phyloP scores from a whole-genome alignment of 306 rosid species.

The Biancaea sappan region DNA sequence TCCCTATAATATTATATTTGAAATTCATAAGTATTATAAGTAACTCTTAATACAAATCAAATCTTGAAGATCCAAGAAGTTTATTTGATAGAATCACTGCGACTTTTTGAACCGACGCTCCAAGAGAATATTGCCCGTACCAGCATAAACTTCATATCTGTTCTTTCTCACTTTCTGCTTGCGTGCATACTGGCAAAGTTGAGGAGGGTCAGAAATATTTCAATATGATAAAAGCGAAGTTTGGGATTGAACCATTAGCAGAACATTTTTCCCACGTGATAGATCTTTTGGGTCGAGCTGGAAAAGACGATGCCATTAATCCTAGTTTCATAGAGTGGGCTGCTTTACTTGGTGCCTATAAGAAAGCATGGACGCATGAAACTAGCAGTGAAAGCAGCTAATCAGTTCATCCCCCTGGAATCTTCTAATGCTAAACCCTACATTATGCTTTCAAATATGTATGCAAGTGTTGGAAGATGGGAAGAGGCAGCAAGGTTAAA shows the following conservation, averaged over 20 bases:
- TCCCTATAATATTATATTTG: too few relatives aligned
- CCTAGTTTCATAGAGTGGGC: constrained; percentile 83
- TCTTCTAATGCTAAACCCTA: constrained; percentile 73
- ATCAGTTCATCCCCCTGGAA: constrained; percentile 59
- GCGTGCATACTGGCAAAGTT: constrained; percentile 82
- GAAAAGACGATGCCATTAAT: constrained; percentile 71
- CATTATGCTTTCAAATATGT: constrained; percentile 67
- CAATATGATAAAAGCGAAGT: constrained; percentile 73
- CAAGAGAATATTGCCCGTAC: too few relatives aligned
- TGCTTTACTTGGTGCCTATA: constrained; percentile 80
- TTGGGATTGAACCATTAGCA: constrained; percentile 68
- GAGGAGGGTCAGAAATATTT: constrained; percentile 74
- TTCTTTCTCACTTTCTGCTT: constrained; percentile 77
- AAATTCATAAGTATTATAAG: too few relatives aligned
- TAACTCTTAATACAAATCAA: too few relatives aligned
- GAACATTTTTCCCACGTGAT: constrained; percentile 84
- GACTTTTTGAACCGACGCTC: too few relatives aligned
- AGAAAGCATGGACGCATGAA: constrained; percentile 79
- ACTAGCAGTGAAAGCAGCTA: constrained; percentile 75
- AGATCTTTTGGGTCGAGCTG: constrained; percentile 82
- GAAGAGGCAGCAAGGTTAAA: constrained; percentile 61
- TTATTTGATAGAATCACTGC: too few relatives aligned
- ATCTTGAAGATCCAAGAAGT: too few relatives aligned
- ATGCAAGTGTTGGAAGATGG: constrained; percentile 72
- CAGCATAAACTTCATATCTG: constrained; percentile 73